These are phyloP conservation scores for Candida patagonica DNA, from an alignment of 805 yeast species.

Conservation along the genomic window DNA sequence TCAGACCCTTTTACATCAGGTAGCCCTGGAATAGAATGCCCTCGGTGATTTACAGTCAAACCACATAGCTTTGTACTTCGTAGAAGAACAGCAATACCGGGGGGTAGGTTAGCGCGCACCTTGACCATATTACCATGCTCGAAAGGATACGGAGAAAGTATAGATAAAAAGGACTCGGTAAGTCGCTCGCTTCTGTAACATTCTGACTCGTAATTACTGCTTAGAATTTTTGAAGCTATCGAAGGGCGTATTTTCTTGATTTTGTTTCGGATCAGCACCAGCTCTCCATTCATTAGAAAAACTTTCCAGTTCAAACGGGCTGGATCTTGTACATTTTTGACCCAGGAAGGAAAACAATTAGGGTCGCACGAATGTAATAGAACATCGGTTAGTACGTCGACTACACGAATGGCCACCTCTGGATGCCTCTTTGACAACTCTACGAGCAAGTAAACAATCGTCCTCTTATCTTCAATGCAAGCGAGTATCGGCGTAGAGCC, in stretches of 20 bases:
- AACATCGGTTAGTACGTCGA: conserved; percentile 51
- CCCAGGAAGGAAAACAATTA: too few relatives aligned
- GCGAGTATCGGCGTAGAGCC: conserved; percentile 24
- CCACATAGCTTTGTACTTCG: neutral
- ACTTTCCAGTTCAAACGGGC: neutral
- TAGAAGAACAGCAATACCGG: neutral
- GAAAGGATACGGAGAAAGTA: neutral
- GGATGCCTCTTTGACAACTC: conserved; percentile 12
- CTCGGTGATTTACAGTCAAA: neutral
- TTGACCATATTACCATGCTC: neutral
- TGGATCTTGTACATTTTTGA: too few relatives aligned
- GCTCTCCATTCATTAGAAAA: neutral
- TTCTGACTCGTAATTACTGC: too few relatives aligned
- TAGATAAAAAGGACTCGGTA: too few relatives aligned
- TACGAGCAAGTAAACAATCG: conserved; percentile 21
- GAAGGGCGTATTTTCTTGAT: too few relatives aligned
- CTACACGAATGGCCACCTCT: conserved; percentile 13
- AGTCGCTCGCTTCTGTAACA: too few relatives aligned
- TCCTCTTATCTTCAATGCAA: conserved; percentile 27
- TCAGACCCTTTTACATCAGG: too few relatives aligned
- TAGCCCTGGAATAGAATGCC: neutral
- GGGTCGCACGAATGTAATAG: conserved; percentile 24
- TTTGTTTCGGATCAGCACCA: neutral
- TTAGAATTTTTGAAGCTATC: too few relatives aligned
- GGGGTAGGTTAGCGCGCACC: neutral